Conservation (phyloP, 192 early-diverging fungal genomes). For the Coemansia sp. region DNA sequence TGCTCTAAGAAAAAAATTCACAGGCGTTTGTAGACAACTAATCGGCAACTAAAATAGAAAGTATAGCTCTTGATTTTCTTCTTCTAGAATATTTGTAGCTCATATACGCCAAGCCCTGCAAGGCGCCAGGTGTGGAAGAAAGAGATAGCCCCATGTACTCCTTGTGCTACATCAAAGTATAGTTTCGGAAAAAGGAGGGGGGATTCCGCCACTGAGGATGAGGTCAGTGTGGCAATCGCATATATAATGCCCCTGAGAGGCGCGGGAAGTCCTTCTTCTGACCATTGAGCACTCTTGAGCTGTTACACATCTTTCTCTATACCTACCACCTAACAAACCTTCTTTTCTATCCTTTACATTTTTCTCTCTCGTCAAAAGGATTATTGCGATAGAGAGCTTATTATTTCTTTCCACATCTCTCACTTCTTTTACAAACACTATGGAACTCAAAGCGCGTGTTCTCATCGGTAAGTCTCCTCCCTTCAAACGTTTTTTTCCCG, state of each 20-base stretch:
- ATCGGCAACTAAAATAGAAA: constrained; percentile 4
- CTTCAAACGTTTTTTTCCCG: not conserved
- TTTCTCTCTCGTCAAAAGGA: too few species aligned
- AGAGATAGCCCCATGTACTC: too few species aligned
- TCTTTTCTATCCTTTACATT: not conserved
- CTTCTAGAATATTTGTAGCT: not conserved
- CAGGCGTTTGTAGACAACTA: not conserved
- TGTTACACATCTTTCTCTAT: not conserved
- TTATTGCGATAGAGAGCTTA: too few species aligned
- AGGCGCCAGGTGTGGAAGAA: not conserved
- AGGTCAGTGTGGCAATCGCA: not conserved
- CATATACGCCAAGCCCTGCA: not conserved
- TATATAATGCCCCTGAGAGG: not conserved
- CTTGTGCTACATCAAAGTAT: not conserved
- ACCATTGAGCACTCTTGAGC: not conserved
- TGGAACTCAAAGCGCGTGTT: constrained; percentile 44
- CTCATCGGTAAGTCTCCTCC: constrained; percentile 34
- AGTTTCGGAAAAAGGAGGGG: not conserved
- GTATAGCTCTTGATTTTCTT: not conserved
- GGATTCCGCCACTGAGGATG: not conserved
- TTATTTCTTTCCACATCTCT: not conserved
- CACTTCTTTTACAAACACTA: not conserved
- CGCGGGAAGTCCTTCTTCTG: not conserved
- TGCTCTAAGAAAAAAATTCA: not conserved
- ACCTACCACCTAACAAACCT: not conserved